Evolutionary conservation across 1,284 basidiomycete genomes (phyloP), one percentile per base, ranked within the genome.

Genomic region (Anthracocystis setariae): DNA sequence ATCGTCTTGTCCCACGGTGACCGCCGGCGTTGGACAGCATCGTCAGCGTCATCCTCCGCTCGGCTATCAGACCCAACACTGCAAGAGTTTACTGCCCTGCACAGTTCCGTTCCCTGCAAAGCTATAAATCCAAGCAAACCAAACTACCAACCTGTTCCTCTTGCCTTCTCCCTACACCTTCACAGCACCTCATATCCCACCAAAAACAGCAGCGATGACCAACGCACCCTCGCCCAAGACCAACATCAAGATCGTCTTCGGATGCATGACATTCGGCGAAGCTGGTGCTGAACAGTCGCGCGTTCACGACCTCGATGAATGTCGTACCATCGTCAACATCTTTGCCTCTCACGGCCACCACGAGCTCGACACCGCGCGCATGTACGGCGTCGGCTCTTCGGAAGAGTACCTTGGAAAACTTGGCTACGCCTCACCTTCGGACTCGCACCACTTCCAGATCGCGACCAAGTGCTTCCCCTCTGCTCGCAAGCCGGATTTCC

Each of bases 291-390:
- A 84, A 23, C 85, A 85, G 42, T 85, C 86, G 2, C 85, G 88
- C 3, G 86, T 89, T 5, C 85, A 87, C 69, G 84, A 87, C 63
- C 65, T 89, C 33, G 83, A 86, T 58, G 85, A 86, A 17, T 85
- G 87, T 23, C 84, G 86, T 43, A 84, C 84, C 2, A 89, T 89
- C 50, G 79, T 89, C 25, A 86, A 89, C 69, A 85, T 86, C 27
- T 89, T 89, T 79, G 85, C 86, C 29, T 82, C 84, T 8, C 88
- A 89, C 78, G 88, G 89, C 0, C 88, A 89, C 71, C 84, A 69
- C 33, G 86, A 87, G 79, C 58, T 77, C 44, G 88, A 89, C 76
- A 88, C 87, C 4, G 87, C 88, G 17, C 85, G 86, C 1, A 80
- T 82, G 15, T 89, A 89, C 75, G 71, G 71, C 13, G 12, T 23